phyloP scores from a whole-genome alignment of 2,329 filamentous ascomycete genomes.

The Phyllosticta citribraziliensis region DNA sequence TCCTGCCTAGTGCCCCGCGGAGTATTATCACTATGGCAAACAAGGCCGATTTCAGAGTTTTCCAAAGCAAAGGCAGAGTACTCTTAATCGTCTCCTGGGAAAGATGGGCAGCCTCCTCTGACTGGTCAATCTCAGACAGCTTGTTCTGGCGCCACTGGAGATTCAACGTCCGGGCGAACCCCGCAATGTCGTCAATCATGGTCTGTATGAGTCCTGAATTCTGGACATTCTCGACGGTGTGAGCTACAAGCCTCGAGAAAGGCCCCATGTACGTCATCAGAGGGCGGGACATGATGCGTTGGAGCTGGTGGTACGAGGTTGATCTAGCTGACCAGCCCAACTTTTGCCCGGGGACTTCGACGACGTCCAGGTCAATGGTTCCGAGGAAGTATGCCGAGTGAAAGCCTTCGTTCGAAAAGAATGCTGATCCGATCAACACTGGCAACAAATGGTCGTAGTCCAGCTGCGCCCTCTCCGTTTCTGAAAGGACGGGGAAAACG shows the following conservation, averaged over 20 bases:
- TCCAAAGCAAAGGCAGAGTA: constrained; percentile 66
- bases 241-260: constrained; percentile 54
- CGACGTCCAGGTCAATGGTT: constrained; percentile 57
- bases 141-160: constrained; percentile 67
- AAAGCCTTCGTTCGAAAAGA: constrained; percentile 62
- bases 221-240: constrained; percentile 49
- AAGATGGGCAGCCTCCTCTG: constrained; percentile 54
- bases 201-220: constrained; percentile 40
- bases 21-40: constrained; percentile 67
- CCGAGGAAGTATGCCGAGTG: constrained; percentile 66
- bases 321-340: constrained; percentile 56
- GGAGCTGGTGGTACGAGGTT: constrained; percentile 50
- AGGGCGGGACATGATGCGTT: constrained; percentile 49
- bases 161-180: constrained; percentile 56
- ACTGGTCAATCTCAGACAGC: constrained; percentile 60
- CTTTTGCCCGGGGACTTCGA: constrained; percentile 40
- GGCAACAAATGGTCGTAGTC: constrained; percentile 62
- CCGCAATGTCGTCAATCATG: constrained; percentile 55
- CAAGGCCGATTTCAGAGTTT: constrained; percentile 62
- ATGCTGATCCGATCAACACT: constrained; percentile 56
- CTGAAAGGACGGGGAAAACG: constrained; percentile 61
- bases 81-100: constrained; percentile 54
- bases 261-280: constrained; percentile 59
- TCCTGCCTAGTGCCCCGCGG: constrained; percentile 61
- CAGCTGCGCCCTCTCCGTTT: constrained; percentile 47